Evolutionary conservation across 768 basidiomycete species (phyloP), one percentile per base, ranked within the genome.

Genomic region (Boletus subparvulus): DNA sequence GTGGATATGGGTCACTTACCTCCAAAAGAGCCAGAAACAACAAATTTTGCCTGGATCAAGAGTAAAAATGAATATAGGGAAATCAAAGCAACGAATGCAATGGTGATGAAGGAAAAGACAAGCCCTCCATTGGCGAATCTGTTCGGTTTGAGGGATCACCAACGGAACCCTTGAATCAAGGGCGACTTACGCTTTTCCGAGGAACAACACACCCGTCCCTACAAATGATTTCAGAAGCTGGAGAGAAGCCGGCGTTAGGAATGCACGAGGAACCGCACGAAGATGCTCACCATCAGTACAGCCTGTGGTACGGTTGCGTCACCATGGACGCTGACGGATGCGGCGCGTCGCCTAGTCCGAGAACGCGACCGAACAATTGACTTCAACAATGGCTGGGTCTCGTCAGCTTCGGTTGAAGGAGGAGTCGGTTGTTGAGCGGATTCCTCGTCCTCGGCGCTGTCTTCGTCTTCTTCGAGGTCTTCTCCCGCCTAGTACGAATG

Each of bases 111-210:
- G 7, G 95, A 98, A 74, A 99, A 99, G 35, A 98, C 74, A 47
- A 98, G 78, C 11, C 96, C 95, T 52, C 97, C 97, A 59, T 98
- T 99, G 77, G 85, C 87, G 77, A 99, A 99, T 50, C 93, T 94
- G 48, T 56, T 47, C 1, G 10, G 13, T 39, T 40, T 33, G 30
- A 24, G 61, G 50, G 4, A 51, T 61, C 28, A 58, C 14, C 4
- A 40, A 58, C 21, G 11, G 14, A 42, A 53, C 3, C 47, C 42
- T 24, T 13, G 19, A 40, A 49, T 35, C 32, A 17, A 41, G 14
- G 47, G 19, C 10, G 26, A 61, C 47, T 65, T 71, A 94, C 89
- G 87, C 97, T 75, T 92, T 96, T 50, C 94, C 97, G 28, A 99
- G 81, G 77, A 99, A 98, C 36, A 99, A 71, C 11, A 99, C 89